Evolutionary conservation across 306 rosid genomes (phyloP), one percentile per base, ranked within the genome.

Genomic region (Castanea crenata): DNA sequence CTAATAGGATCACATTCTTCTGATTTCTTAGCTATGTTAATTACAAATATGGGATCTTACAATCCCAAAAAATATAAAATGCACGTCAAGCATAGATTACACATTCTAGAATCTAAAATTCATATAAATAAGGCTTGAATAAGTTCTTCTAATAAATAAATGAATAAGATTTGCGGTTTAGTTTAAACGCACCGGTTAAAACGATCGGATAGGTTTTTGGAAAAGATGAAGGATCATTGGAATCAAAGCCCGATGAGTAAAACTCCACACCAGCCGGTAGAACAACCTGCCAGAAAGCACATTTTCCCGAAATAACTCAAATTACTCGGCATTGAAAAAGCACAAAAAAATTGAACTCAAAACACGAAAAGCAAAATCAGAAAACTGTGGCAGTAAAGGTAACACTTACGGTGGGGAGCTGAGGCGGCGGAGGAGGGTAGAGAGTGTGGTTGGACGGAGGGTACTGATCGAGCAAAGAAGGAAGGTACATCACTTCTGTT

Each of bases 381-480:
- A 57, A 69, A 64, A 73, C 35, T 20, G 14, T 1, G 77, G 18
- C n/a, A 73, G 59, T 57, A 59, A 14, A 0, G 20, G 35, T 2
- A 55, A 71, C 41, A 82, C 90, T 91, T 86, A 93, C 98, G 19
- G 91, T 91, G 57, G 98, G 71, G 80, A 96, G 99, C 88, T 96
- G 98, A 79, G 99, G 99, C 6, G 99, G 99, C 9, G 98, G 98
- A 80, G 98, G 94, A 86, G 98, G 94, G 58, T 83, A 93, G 82
- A 86, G 94, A 80, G 99, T 4, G 84, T 93, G 91, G 71, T 88
- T 88, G 25, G 87, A 80, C 20, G 96, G 91, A 82, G 99, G 98
- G 72, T 79, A 89, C 82, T 91, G 92, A 35, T 96, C 99, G 27
- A 96, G 94, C 63, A 96, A 90, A 76, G 93, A 96, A 73, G 97